Conservation (phyloP, 1,284 basidiomycete genomes). For the Cutaneotrichosporon spelunceum region DNA sequence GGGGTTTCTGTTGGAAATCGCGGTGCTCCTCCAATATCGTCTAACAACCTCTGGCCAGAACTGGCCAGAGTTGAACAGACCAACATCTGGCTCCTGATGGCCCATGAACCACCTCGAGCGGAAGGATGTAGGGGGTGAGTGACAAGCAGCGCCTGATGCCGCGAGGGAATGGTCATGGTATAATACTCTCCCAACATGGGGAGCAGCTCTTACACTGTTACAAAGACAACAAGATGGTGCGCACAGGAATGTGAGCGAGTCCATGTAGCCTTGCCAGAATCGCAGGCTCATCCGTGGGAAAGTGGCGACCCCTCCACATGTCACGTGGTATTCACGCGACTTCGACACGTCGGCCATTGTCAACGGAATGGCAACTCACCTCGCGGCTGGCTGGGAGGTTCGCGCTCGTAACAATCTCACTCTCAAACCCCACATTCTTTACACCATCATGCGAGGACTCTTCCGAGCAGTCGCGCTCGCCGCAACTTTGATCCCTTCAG, state of each 20-base stretch:
- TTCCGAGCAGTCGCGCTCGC: not conserved
- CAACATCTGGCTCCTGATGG: no score
- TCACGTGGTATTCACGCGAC: not conserved
- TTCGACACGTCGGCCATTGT: not conserved
- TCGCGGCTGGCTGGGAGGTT: not conserved
- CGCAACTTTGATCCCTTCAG: not conserved
- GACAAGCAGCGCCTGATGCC: no score
- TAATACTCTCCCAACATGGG: no score
- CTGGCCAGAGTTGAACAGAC: no score
- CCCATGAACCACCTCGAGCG: not conserved
- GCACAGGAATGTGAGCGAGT: no score
- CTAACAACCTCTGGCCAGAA: no score
- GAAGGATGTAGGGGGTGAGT: not conserved
- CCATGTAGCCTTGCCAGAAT: no score
- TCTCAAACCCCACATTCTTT: not conserved
- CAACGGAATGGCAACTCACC: not conserved
- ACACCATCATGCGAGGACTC: conserved; percentile 4
- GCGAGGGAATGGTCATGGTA: no score
- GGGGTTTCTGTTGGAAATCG: not conserved
- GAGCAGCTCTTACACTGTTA: no score
- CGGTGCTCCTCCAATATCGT: not conserved
- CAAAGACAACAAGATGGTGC: no score
- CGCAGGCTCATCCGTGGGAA: no score
- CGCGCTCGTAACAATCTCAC: not conserved
- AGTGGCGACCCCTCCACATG: not conserved